phyloP scores from a whole-genome alignment of 1,284 basidiomycete species.

The Gymnopus androsaceus region DNA sequence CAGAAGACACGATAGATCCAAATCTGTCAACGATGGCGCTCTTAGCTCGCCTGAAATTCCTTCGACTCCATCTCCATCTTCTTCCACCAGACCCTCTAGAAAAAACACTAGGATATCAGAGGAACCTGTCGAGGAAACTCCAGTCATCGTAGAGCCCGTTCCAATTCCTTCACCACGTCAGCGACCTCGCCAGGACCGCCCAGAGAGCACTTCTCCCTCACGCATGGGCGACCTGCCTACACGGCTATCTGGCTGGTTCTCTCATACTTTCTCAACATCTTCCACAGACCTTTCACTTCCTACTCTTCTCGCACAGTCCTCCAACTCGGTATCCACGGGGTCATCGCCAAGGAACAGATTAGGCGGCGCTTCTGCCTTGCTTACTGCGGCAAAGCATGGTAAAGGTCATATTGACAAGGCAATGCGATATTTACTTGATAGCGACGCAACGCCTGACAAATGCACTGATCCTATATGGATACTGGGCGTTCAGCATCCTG shows the following conservation, averaged over 20 bases:
- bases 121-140: constrained; percentile 24
- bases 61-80: constrained; percentile 27
- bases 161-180: constrained; percentile 28
- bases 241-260: constrained; percentile 76
- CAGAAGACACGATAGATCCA: constrained; percentile 66
- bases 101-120: constrained; percentile 11
- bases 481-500: constrained; percentile 77
- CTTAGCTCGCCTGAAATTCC: constrained; percentile 39
- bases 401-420: constrained; percentile 78
- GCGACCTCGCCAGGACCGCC: constrained; percentile 34
- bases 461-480: constrained; percentile 83
- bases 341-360: constrained; percentile 47
- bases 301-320: constrained; percentile 54
- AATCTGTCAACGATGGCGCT: constrained; percentile 53
- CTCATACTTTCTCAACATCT: constrained; percentile 70
- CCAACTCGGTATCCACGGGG: constrained; percentile 24
- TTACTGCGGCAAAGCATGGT: constrained; percentile 69
- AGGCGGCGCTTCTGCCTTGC: constrained; percentile 44
- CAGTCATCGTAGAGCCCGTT: constrained; percentile 33
- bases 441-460: constrained; percentile 79
- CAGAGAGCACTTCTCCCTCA: constrained; percentile 25
- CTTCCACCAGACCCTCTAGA: constrained; percentile 17
- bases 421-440: constrained; percentile 82
- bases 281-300: constrained; percentile 71
- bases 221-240: constrained; percentile 56